Evolutionary conservation across 345 rosid species (phyloP), one percentile per base, ranked within the genome.

Genomic region (Abelmoschus esculentus): DNA sequence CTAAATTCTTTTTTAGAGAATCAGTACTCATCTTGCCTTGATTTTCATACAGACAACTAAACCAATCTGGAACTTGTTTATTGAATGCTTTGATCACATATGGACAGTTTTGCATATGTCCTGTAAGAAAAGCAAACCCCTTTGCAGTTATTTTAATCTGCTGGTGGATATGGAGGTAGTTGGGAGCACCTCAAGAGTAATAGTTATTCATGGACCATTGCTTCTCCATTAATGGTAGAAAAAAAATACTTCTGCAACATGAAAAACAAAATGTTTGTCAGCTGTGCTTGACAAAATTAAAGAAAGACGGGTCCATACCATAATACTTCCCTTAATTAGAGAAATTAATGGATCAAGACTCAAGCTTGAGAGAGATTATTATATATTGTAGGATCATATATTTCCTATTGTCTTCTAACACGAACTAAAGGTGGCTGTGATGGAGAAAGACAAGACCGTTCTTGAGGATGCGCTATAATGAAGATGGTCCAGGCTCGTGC

Each of bases 191-290:
- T 15, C 44, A 2, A 66, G 57, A 66, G 70, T 28, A 9, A 66
- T 29, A 49, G 42, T 66, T 49, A 36, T 7, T 49, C 42, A 29
- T 49, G 70, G 70, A 66, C 44, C 58, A 49, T 44, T 66, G 69
- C 13, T 49, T 66, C 58, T 4, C 56, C 57, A 66, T 66, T 66
- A 49, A 49, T 49, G 29, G 57, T 28, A 47, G 56, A 31, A 26
- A 57, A 66, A 7, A 57, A 66, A 7, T 4, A 15, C 26, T 28
- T 36, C 22, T 18, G 56, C 26, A 46, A 47, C 56, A 7, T 28
- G 56, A 66, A 66, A 66, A 66, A 14, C 22, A 47, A 28, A 28
- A 28, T 15, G 19, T 22, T 22, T 22, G 26, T 49, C n/a, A 49
- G 54, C 1, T 49, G 54, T 49, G 54, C 54, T 13, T 49, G 54